Conservation (phyloP, 306 rosid species). For the Herpetospermum pedunculosum region DNA sequence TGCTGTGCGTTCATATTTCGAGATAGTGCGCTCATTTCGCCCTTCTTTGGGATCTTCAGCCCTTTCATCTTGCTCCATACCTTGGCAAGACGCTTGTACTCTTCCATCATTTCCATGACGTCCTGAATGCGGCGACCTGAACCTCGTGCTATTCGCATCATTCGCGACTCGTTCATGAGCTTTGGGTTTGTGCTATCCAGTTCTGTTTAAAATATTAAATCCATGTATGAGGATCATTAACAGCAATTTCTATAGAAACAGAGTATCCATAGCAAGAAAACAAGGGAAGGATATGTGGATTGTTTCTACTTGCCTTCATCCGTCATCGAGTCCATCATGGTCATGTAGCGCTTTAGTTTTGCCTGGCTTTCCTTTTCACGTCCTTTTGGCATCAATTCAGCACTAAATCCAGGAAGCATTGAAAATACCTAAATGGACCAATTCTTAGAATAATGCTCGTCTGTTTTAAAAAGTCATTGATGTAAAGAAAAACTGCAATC, state of each 20-base stretch:
- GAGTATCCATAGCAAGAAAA: not conserved
- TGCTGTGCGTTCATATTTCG: conserved; percentile 79
- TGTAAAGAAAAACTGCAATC: not conserved
- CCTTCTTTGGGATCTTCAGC: conserved; percentile 76
- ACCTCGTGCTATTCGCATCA: conserved; percentile 78
- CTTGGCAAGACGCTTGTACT: conserved; percentile 74
- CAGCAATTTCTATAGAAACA: not conserved
- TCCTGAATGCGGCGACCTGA: conserved; percentile 60
- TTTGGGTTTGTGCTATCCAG: conserved; percentile 77
- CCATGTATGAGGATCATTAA: conserved; percentile 5
- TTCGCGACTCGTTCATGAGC: conserved; percentile 61
- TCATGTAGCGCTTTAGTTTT: conserved; percentile 83
- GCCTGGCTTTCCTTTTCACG: conserved; percentile 86
- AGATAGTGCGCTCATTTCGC: conserved; percentile 54
- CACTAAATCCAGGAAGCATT: conserved; percentile 74
- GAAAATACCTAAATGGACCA: conserved; percentile 45
- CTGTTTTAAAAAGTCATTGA: not conserved
- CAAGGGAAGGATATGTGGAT: not conserved
- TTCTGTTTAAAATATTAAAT: conserved; percentile 29
- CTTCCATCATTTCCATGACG: conserved; percentile 77
- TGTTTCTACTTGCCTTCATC: conserved; percentile 45
- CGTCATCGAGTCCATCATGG: conserved; percentile 99
- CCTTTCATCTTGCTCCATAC: conserved; percentile 75
- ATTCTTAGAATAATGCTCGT: not conserved
- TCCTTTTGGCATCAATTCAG: conserved; percentile 81